Base-by-base conservation (phyloP, 352 stramenopile genomes). In the Globisporangium takayamanum region DNA sequence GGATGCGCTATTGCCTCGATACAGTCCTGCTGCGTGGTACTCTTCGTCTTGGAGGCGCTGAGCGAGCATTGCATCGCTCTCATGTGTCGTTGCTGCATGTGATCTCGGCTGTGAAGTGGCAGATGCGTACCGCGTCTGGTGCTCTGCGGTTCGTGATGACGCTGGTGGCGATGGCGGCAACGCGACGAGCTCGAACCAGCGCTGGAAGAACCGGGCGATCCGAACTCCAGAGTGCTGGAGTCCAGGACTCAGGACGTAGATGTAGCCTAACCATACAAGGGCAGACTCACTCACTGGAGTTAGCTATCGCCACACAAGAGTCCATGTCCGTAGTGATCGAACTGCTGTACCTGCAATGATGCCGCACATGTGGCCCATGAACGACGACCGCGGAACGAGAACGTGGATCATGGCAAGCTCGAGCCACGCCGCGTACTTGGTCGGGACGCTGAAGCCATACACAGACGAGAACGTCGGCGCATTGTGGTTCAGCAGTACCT, bases 381-480 rank as follows among this genome's bases (percentile, higher is more conserved):
- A 82, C 11, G 88, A 94, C 14, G 88, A 70, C 48, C 87, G 76
- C 1, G 84, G 88, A 1, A 95, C 83, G 20, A 96, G 60, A 18
- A 92, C 37, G 50, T 94, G 88, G 4, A 94, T 94, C 28, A 94
- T 53, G 15, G 93, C 58, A 15, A 97, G 69, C 65, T 97, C 89
- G 2, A 95, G 70, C 88, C 89, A 97, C 22, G 89, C 75, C 5
- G 78, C 86, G 48, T 96, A 96, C 52, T 94, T 92, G 2, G 87
- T 93, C 7, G 87, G 85, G 15, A 97, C 70, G 22, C 68, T 66
- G 41, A 96, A 84, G 26, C 73, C 81, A 62, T 90, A 82, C 0
- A 95, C 59, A 1, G 61, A 73, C 10, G 81, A 78, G 18, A 80
- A 81, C 5, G 71, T 62, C 18, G 87, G 87, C 11, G 77, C 90